Conservation (phyloP, 257 asterid genomes). For the Nicotiana tabacum region DNA sequence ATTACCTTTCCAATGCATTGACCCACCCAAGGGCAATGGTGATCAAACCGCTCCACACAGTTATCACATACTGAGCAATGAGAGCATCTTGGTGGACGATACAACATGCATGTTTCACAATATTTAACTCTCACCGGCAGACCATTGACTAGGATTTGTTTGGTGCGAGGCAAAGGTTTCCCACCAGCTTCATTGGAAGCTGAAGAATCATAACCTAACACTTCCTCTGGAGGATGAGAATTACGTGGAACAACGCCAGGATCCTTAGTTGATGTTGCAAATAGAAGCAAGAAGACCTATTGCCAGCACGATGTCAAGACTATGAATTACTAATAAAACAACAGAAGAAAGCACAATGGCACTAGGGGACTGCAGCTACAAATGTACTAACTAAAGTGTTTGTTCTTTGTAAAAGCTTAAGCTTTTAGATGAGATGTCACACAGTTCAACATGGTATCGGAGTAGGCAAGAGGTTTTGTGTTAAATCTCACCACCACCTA, state of each 20-base stretch:
- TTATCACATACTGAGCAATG: slow-evolving; percentile 79
- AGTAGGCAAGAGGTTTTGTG: too few species aligned
- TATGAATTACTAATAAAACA: not conserved
- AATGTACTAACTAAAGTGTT: too few species aligned
- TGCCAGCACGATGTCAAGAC: not conserved
- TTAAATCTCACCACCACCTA: too few species aligned
- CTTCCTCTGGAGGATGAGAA: slow-evolving; percentile 45
- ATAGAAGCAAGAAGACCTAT: slow-evolving; percentile 36
- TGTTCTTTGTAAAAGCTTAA: too few species aligned
- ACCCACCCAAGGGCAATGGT: slow-evolving; percentile 92
- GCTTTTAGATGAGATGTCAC: too few species aligned
- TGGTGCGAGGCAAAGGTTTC: slow-evolving; percentile 40
- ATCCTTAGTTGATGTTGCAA: slow-evolving; percentile 67
- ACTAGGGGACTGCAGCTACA: not conserved
- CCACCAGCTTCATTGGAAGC: slow-evolving; percentile 30
- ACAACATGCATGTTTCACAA: slow-evolving; percentile 78
- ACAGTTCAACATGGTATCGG: too few species aligned
- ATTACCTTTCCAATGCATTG: slow-evolving; percentile 80
- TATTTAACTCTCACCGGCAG: slow-evolving; percentile 58
- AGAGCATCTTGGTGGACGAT: slow-evolving; percentile 90
- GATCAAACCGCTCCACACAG: slow-evolving; percentile 80
- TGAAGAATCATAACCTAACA: slow-evolving; percentile 24
- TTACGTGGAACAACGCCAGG: slow-evolving; percentile 82
- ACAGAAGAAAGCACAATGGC: not conserved
- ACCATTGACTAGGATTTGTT: slow-evolving; percentile 56